Evolutionary conservation across 352 stramenopile species (phyloP).

Genomic region (Globisporangium emineosum): DNA sequence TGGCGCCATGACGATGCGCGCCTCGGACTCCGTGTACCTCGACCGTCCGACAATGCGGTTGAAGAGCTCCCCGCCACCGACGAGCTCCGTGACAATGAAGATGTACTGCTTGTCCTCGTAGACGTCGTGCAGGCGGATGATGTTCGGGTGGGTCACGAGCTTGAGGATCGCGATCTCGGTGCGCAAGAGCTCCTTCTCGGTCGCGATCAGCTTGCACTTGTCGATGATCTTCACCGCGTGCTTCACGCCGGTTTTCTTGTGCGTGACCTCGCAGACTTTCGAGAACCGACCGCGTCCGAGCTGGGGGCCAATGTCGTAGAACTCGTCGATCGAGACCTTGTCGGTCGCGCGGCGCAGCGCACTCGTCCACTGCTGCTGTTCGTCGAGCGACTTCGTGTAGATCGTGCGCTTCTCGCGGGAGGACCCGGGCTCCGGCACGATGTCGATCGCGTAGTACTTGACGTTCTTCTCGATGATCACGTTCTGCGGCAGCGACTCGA

Average conservation of each 20-base stretch:
- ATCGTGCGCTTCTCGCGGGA: constrained; percentile 75
- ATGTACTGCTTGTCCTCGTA: constrained; percentile 93
- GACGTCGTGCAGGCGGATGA: constrained; percentile 86
- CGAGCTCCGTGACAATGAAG: constrained; percentile 98
- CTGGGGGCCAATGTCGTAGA: constrained; percentile 86
- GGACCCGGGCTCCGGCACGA: constrained; percentile 66
- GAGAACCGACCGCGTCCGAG: constrained; percentile 89
- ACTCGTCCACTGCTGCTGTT: constrained; percentile 75
- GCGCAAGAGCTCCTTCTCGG: constrained; percentile 88
- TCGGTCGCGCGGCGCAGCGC: constrained; percentile 79
- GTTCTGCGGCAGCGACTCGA: constrained; percentile 53
- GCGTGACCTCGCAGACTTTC: constrained; percentile 75
- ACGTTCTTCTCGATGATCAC: constrained; percentile 71
- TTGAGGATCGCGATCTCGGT: constrained; percentile 94
- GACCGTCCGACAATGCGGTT: constrained; percentile 92
- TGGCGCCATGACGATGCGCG: constrained; percentile 82
- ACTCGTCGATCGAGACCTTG: constrained; percentile 87
- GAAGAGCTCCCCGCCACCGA: constrained; percentile 96
- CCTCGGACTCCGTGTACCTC: constrained; percentile 88
- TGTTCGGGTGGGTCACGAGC: constrained; percentile 88
- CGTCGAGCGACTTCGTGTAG: constrained; percentile 73
- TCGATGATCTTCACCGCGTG: constrained; percentile 94
- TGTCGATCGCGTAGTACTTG: constrained; percentile 88
- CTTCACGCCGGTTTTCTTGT: constrained; percentile 59
- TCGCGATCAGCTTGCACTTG: constrained; percentile 83